These are phyloP conservation scores for Lactifluus piperatus DNA, from an alignment of 768 basidiomycete genomes.

Conservation along the genomic window DNA sequence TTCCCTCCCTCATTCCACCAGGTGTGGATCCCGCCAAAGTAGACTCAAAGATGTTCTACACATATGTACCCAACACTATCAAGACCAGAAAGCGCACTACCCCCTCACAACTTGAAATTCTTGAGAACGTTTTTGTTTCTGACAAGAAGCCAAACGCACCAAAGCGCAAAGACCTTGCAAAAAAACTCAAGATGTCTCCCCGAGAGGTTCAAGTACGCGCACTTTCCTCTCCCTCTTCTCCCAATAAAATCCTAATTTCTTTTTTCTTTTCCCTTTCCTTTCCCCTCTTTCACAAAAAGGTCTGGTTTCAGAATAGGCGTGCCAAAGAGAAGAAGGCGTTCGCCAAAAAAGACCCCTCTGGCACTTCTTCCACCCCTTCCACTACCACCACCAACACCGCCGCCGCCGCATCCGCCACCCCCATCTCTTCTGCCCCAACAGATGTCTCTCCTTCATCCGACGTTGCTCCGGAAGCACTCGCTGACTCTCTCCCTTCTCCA, in stretches of 20 bases:
- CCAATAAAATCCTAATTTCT: not conserved
- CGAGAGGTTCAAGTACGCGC: conserved; percentile 84
- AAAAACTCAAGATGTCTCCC: conserved; percentile 83
- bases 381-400: no score
- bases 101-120: conserved; percentile 75
- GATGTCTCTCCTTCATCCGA: not conserved
- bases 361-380: not conserved
- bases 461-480: not conserved
- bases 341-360: not conserved
- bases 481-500: not conserved
- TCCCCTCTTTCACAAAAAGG: conserved; percentile 36
- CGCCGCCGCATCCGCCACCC: not conserved
- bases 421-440: not conserved
- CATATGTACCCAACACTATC: conserved; percentile 88
- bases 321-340: conserved; percentile 68
- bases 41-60: conserved; percentile 78
- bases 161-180: conserved; percentile 70
- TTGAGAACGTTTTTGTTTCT: conserved; percentile 78
- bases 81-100: conserved; percentile 92
- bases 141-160: conserved; percentile 89
- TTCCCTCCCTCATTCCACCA: conserved; percentile 40
- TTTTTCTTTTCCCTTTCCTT: not conserved
- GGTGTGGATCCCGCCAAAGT: conserved; percentile 58
- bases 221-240: not conserved
- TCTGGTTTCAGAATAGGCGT: conserved; percentile 87